phyloP scores from a whole-genome alignment of 2,329 filamentous ascomycete species.

The Fusarium sp. region DNA sequence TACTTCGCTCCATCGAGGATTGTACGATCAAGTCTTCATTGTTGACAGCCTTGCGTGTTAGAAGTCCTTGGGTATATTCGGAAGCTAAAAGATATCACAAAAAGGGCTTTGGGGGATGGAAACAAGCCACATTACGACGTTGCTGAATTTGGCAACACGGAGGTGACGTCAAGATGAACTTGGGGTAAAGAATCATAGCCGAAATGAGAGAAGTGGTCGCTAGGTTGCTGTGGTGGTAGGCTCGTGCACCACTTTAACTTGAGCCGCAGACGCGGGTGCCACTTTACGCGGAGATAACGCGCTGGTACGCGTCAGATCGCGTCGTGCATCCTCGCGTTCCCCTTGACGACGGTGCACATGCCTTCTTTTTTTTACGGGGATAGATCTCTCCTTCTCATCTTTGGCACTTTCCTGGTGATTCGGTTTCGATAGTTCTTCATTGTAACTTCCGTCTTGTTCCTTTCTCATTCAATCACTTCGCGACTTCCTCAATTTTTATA shows the following conservation, averaged over 20 bases:
- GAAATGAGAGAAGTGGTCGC: background rate
- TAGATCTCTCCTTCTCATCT: slow-evolving; percentile 25
- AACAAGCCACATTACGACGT: slow-evolving; percentile 3
- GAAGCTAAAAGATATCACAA: background rate
- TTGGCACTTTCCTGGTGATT: slow-evolving; percentile 15
- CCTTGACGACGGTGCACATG: slow-evolving; percentile 37
- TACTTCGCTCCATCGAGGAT: background rate
- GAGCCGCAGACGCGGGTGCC: background rate
- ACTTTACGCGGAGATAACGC: slow-evolving; percentile 26
- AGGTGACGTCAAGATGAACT: slow-evolving; percentile 21
- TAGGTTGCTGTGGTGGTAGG: background rate
- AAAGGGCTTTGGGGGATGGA: background rate
- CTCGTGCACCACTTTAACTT: slow-evolving; percentile 11
- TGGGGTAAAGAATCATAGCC: background rate
- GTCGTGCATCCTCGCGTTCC: slow-evolving; percentile 28
- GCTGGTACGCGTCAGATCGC: slow-evolving; percentile 2
- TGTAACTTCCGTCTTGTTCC: slow-evolving; percentile 9
- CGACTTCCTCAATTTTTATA: slow-evolving; percentile 16
- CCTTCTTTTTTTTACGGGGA: slow-evolving; percentile 16
- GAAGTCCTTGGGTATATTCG: background rate
- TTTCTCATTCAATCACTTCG: slow-evolving; percentile 3
- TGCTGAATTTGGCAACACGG: background rate
- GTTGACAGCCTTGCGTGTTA: background rate
- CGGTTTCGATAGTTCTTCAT: background rate
- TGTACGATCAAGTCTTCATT: background rate